Base-by-base conservation (phyloP, 768 basidiomycete genomes). In the Boletus subparvulus region DNA sequence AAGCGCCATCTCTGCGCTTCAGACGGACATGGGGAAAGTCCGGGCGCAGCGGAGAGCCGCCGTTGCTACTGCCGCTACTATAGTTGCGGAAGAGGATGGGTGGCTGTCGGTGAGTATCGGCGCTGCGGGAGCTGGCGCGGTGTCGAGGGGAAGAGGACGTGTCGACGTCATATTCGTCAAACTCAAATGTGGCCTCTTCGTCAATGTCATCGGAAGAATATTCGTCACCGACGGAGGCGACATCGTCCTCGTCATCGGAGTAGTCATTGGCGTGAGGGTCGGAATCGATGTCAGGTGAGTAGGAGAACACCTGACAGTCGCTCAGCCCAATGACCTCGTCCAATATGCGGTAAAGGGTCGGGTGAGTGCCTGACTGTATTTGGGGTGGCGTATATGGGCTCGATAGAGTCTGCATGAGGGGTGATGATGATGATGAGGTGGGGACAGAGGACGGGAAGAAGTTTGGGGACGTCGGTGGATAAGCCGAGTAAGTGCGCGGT, bases 231-330 rank as follows among this genome's bases (percentile, higher is more conserved):
- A 79, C 75, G 42, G 84, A 84, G 0, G 82, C 81, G 52, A 83
- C 75, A 61, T 91, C 90, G 61, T 90, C 88, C 62, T 90, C 88
- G 67, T 88, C 88, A 65, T 90, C 87, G 28, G 83, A 83, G 66
- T 86, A 83, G 75, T 92, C 86, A 67, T 85, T 84, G 43, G 90
- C 91, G 63, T 98, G 94, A 1, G 97, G 97, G 76, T 99, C 97
- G 26, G 88, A 87, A 62, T 96, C 93, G 56, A 90, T 86, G 73
- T 96, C 93, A 46, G 96, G 97, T 40, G 84, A 81, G 77, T 94
- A 99, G 3, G 92, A 90, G 74, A 88, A 99, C 56, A 98, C 94
- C 69, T 98, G 95, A 77, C 93, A 97, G 59, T 98, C 94, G 40
- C 83, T 76, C 24, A 99, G 80, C 24, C 89, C 88, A 62, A 99